Percentiles rank a stretch among this genome's conserved stretches.
These are phyloP conservation scores for Nothophaeocryptopus gaeumannii DNA, from an alignment of 2,329 filamentous ascomycete species.

Conservation along the genomic window DNA sequence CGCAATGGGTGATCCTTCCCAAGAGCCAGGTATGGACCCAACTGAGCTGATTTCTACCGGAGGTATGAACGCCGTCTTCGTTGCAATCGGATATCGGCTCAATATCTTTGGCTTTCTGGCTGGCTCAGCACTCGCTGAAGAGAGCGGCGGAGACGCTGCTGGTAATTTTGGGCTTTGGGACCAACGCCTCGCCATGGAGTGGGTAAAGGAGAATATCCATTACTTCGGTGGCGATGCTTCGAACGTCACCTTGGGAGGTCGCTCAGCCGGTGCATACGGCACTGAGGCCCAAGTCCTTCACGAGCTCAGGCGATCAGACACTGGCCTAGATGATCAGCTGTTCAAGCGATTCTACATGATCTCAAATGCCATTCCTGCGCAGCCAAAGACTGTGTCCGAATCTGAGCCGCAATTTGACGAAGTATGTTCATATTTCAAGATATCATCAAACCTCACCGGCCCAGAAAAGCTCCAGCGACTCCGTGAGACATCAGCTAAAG, in stretches of 20 bases:
- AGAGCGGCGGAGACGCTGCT: slow-evolving; percentile 46
- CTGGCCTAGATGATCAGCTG: background rate
- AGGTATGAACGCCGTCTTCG: slow-evolving; percentile 43
- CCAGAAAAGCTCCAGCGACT: slow-evolving; percentile 1
- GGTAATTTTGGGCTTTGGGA: slow-evolving; percentile 46
- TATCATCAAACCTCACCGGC: background rate
- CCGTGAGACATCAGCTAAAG: background rate
- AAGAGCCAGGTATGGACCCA: slow-evolving; percentile 42
- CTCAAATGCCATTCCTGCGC: slow-evolving; percentile 8
- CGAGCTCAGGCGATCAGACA: background rate
- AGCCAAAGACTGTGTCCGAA: slow-evolving; percentile 4
- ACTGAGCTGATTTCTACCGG: slow-evolving; percentile 38
- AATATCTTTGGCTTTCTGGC: slow-evolving; percentile 51
- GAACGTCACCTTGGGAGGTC: slow-evolving; percentile 38
- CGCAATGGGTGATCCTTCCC: slow-evolving; percentile 33
- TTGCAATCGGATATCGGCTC: slow-evolving; percentile 50
- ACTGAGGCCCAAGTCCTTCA: slow-evolving; percentile 7
- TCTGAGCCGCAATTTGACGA: slow-evolving; percentile 7
- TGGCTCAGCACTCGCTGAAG: slow-evolving; percentile 43
- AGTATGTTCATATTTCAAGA: slow-evolving; percentile 1
- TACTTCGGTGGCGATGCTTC: slow-evolving; percentile 52
- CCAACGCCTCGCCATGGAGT: slow-evolving; percentile 56
- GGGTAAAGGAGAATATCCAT: slow-evolving; percentile 46
- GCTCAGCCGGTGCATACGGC: slow-evolving; percentile 44
- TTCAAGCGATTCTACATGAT: slow-evolving; percentile 9